These are phyloP conservation scores for Amanita molliuscula DNA, from an alignment of 768 basidiomycete species.

Conservation along the genomic window DNA sequence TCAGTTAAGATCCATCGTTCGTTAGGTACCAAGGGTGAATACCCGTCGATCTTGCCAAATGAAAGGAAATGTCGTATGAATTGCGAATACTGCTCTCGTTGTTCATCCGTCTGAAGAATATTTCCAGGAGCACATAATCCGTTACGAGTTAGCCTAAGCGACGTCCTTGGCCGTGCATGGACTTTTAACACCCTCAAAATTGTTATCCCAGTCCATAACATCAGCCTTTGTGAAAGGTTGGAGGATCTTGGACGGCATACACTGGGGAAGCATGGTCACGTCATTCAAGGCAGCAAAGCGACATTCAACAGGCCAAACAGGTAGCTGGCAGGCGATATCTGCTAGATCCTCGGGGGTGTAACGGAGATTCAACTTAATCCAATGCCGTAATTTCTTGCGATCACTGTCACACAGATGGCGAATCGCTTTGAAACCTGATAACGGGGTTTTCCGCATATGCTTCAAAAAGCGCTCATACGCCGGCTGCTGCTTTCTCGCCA, in stretches of 20 bases:
- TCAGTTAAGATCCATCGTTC: constrained; percentile 13
- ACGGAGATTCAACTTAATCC: constrained; percentile 17
- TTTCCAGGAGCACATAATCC: neutral
- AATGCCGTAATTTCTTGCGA: constrained; percentile 17
- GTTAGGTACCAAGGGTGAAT: constrained; percentile 22
- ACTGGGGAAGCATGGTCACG: constrained; percentile 10
- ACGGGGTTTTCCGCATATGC: constrained; percentile 8
- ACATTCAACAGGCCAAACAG: constrained; percentile 21
- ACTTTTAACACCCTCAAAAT: neutral
- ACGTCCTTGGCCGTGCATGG: neutral
- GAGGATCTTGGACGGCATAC: constrained; percentile 1
- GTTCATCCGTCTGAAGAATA: neutral
- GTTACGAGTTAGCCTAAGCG: neutral
- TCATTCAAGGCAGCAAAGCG: constrained; percentile 11
- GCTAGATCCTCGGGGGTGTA: constrained; percentile 7
- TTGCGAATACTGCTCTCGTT: neutral
- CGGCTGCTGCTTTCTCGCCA: constrained; percentile 10
- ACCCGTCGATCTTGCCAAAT: neutral
- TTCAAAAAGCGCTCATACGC: constrained; percentile 11
- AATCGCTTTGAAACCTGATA: constrained; percentile 10
- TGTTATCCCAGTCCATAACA: neutral
- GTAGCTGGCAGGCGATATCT: constrained; percentile 18
- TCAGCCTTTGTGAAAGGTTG: neutral
- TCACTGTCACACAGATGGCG: constrained; percentile 9
- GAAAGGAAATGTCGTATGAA: neutral